Evolutionary conservation across 495 filamentous ascomycete species (phyloP).

Genomic region (Pseudevernia furfuracea): DNA sequence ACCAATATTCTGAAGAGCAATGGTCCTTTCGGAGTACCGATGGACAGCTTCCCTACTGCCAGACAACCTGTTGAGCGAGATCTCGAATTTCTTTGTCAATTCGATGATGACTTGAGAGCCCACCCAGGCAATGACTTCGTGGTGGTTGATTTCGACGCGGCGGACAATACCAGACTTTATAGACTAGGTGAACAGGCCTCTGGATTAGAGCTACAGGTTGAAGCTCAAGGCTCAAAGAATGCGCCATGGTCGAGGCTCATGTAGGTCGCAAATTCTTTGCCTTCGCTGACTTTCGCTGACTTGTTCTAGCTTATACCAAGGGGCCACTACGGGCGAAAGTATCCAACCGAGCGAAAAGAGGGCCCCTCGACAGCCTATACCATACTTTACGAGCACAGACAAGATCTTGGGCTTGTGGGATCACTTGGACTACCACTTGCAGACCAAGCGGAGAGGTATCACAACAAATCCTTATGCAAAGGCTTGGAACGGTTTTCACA

Average conservation of each 20-base stretch:
- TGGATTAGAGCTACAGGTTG: slow-evolving; percentile 22
- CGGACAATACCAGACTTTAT: slow-evolving; percentile 22
- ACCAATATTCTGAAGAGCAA: slow-evolving; percentile 11
- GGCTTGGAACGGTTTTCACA: slow-evolving; percentile 24
- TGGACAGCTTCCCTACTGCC: background rate
- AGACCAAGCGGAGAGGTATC: slow-evolving; percentile 21
- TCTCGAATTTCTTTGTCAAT: slow-evolving; percentile 21
- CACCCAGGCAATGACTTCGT: slow-evolving; percentile 26
- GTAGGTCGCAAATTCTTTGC: slow-evolving; percentile 4
- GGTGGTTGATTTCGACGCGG: slow-evolving; percentile 23
- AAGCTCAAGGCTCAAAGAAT: slow-evolving; percentile 10
- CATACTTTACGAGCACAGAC: slow-evolving; percentile 23
- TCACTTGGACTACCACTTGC: slow-evolving; percentile 23
- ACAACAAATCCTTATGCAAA: slow-evolving; percentile 20
- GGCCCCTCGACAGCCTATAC: slow-evolving; percentile 20
- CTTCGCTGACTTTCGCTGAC: slow-evolving; percentile 9
- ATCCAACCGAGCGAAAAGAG: slow-evolving; percentile 11
- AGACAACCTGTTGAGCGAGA: slow-evolving; percentile 15
- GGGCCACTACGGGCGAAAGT: slow-evolving; percentile 25
- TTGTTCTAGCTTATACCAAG: slow-evolving; percentile 24
- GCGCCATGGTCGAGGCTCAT: slow-evolving; percentile 25
- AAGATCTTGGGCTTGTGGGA: slow-evolving; percentile 24
- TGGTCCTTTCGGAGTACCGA: slow-evolving; percentile 4
- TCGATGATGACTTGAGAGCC: slow-evolving; percentile 20
- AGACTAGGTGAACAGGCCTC: slow-evolving; percentile 21